Percentiles rank a stretch among this genome's conserved stretches.
Conservation (phyloP, 441 rosid species). For the Erodium moschatum region DNA sequence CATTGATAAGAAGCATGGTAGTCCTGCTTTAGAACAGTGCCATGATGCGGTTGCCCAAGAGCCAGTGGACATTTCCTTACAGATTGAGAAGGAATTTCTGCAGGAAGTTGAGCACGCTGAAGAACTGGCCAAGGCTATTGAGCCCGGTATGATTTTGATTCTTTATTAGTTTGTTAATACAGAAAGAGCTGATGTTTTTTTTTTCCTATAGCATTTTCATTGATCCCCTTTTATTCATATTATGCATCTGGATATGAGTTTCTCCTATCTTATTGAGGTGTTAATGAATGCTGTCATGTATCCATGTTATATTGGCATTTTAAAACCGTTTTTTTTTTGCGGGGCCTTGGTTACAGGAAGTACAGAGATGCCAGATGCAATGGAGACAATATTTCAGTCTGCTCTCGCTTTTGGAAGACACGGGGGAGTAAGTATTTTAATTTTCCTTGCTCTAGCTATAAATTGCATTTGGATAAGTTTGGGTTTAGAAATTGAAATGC, state of each 20-base stretch:
- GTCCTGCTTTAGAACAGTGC: conserved; percentile 35
- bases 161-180: background rate
- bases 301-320: background rate
- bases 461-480: background rate
- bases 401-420: conserved; percentile 68
- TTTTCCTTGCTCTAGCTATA: background rate
- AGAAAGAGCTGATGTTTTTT: background rate
- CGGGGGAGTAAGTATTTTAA: conserved; percentile 64
- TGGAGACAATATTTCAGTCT: conserved; percentile 82
- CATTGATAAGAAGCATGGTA: conserved; percentile 41
- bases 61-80: conserved; percentile 43
- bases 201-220: background rate
- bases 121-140: conserved; percentile 62
- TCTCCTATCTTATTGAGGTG: background rate
- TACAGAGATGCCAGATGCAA: conserved; percentile 81
- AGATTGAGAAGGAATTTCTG: conserved; percentile 70
- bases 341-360: conserved; percentile 45
- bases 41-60: conserved; percentile 27
- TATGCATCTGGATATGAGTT: no score
- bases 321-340: background rate
- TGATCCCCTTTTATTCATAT: background rate
- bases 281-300: background rate
- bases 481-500: no score
- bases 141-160: conserved; percentile 46
- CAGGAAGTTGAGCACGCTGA: conserved; percentile 75